Evolutionary conservation across 306 rosid genomes (phyloP), one percentile per base, ranked within the genome.

Genomic region (Malus asiatica): DNA sequence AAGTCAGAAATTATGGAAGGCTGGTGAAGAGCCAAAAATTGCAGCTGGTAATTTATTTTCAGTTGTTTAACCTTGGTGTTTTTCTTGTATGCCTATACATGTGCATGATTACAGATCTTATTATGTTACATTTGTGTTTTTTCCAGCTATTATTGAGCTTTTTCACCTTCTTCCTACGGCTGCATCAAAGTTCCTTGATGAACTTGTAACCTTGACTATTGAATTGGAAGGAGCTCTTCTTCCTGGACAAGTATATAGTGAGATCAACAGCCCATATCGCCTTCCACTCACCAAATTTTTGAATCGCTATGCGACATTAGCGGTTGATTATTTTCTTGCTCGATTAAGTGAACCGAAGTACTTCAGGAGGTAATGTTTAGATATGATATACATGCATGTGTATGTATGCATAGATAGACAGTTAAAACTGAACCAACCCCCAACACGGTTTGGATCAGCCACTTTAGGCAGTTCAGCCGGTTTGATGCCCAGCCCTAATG

Each of bases 11-110:
- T 69, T 90, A 82, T 96, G 99, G 99, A 96, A 96, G 88, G 93
- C 99, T 73, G 99, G 99, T 68, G 99, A 96, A 87, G 99, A 96
- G 83, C 99, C 99, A 53, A 96, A 92, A 87, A 92, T 96, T 83
- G 99, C 99, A 11, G 99, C 99, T 66, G 99, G 99, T 96, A 82
- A 78, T 64, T 72, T 67, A 68, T 72, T 75, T 68, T 81, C 70
- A 25, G 25, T 85, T 71, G 63, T 77, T 68, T 80, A 68, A 55
- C 75, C 64, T 57, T 70, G 74, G 44, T 70, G 76, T 75, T 8
- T 60, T 82, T 63, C 76, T 74, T 27, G 66, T 80, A 57, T 80
- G 57, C 67, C 74, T 78, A 77, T 40, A 22, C 61, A 44, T 8
- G 55, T 66, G 70, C 75, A 38, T 20, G 33, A 55, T 85, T 59